Percentiles rank a stretch among this genome's conserved stretches.
Conservation (phyloP, 108 stramenopile genomes). For the Cylindrotheca closterium region DNA sequence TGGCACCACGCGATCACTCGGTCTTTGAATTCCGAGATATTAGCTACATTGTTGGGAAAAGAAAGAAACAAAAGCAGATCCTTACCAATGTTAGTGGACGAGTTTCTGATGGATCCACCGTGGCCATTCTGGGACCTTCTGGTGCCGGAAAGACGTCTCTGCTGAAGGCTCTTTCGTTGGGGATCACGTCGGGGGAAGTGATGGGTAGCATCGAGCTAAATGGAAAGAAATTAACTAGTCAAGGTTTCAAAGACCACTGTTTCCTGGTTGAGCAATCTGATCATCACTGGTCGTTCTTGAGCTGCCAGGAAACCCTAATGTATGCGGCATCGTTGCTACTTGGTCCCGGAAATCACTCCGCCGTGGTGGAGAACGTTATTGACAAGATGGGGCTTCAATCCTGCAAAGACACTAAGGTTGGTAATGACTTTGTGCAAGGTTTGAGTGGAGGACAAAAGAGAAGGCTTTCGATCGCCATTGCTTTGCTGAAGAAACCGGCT, state of each 20-base stretch:
- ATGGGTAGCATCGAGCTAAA: not conserved
- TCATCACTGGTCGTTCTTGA: conserved; percentile 43
- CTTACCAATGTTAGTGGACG: no score
- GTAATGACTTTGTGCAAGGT: conserved; percentile 18
- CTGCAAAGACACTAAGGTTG: no score
- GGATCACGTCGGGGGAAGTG: conserved; percentile 26
- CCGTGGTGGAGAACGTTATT: conserved; percentile 26
- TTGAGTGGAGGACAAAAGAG: conserved; percentile 91
- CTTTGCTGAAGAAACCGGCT: conserved; percentile 74
- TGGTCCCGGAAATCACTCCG: conserved; percentile 20
- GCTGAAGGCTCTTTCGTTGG: conserved; percentile 24
- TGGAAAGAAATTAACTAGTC: conserved; percentile 9
- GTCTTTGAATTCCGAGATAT: no score
- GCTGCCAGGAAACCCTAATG: conserved; percentile 55
- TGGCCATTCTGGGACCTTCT: conserved; percentile 19
- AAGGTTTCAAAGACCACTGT: conserved; percentile 20
- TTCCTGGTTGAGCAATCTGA: conserved; percentile 66
- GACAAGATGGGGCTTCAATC: conserved; percentile 17
- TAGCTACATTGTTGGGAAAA: no score
- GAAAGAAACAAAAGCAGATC: no score
- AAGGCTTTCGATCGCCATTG: conserved; percentile 82
- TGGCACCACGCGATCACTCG: no score
- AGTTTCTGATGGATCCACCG: no score
- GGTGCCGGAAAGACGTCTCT: conserved; percentile 36
- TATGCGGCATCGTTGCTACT: conserved; percentile 41